phyloP scores from a whole-genome alignment of 2,329 filamentous ascomycete species.

The Didymella arachidicola region DNA sequence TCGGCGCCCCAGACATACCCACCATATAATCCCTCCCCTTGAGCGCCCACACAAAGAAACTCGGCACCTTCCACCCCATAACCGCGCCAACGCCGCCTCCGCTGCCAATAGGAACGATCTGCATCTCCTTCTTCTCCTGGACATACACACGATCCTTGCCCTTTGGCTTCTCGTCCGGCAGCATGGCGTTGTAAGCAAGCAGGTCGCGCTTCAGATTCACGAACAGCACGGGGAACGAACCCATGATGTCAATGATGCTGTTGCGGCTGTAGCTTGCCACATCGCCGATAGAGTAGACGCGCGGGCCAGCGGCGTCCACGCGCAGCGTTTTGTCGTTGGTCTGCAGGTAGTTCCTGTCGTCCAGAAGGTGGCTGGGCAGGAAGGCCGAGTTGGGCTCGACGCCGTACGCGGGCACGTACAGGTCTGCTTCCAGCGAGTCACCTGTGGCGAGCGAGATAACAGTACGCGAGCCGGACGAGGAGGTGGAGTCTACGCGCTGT shows the following conservation, averaged over 20 bases:
- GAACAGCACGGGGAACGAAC: conserved; percentile 51
- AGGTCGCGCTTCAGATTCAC: conserved; percentile 60
- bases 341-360: conserved; percentile 57
- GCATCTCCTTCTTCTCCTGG: conserved; percentile 32
- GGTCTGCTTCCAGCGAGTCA: conserved; percentile 56
- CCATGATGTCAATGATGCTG: conserved; percentile 52
- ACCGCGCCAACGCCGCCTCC: conserved; percentile 46
- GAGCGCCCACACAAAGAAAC: conserved; percentile 49
- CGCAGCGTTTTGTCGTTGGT: conserved; percentile 57
- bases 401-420: conserved; percentile 63
- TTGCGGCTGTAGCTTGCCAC: conserved; percentile 55
- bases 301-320: conserved; percentile 54
- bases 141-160: conserved; percentile 40
- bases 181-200: conserved; percentile 35
- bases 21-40: conserved; percentile 54
- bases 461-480: conserved; percentile 50
- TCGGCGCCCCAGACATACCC: conserved; percentile 25
- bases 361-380: conserved; percentile 58
- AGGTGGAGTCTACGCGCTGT: conserved; percentile 41
- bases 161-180: conserved; percentile 31
- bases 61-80: conserved; percentile 51
- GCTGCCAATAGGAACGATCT: conserved; percentile 45
- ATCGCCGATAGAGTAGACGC: conserved; percentile 61
- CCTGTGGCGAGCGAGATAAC: conserved; percentile 54
- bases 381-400: conserved; percentile 62